Conservation (phyloP, 805 yeast species). For the Cyberlindnera sargentensis region DNA sequence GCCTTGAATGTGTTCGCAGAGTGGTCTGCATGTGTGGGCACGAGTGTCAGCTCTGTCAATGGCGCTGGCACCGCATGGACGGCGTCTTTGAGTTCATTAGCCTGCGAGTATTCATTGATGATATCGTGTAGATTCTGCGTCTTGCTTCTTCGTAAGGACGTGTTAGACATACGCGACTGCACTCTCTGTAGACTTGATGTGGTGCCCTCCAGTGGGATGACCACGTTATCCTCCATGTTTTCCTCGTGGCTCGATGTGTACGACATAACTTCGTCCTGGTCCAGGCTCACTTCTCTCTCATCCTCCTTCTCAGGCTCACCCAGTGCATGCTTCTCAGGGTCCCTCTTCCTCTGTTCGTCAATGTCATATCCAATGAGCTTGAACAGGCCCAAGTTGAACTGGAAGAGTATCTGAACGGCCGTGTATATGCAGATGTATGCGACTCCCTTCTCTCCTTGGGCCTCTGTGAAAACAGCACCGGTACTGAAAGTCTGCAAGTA, state of each 20-base stretch:
- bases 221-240: background rate
- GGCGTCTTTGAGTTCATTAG: slow-evolving; percentile 13
- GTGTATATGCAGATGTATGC: slow-evolving; percentile 78
- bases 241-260: slow-evolving; percentile 1
- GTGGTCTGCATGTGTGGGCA: background rate
- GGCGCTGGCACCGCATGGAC: slow-evolving; percentile 16
- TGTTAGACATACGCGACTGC: slow-evolving; percentile 9
- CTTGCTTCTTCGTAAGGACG: slow-evolving; percentile 9
- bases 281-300: background rate
- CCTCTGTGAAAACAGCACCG: slow-evolving; percentile 38
- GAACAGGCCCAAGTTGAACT: slow-evolving; percentile 71
- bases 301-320: background rate
- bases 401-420: slow-evolving; percentile 54
- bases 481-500: slow-evolving; percentile 59
- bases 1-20: background rate
- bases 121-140: slow-evolving; percentile 36
- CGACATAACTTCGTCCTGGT: slow-evolving; percentile 1
- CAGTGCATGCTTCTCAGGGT: background rate
- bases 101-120: slow-evolving; percentile 38
- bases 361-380: slow-evolving; percentile 63
- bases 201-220: slow-evolving; percentile 2
- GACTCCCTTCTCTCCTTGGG: slow-evolving; percentile 66
- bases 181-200: slow-evolving; percentile 8
- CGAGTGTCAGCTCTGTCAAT: slow-evolving; percentile 15
- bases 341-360: slow-evolving; percentile 6